Evolutionary conservation across 805 yeast genomes (phyloP).

Genomic region (Sungouiella blattae): DNA sequence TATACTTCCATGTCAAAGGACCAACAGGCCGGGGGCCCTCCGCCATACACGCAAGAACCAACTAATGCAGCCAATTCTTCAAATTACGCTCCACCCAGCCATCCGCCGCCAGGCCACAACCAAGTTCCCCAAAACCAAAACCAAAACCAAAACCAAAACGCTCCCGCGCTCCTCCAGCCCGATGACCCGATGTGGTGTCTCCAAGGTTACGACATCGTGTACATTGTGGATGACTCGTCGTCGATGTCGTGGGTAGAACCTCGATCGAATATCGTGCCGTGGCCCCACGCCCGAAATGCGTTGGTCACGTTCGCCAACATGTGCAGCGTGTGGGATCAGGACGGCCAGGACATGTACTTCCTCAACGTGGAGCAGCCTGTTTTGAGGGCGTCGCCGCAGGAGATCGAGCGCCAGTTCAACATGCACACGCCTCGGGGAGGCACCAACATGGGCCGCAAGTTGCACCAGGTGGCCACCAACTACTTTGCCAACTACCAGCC

Average conservation of each 20-base stretch:
- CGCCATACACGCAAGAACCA: too few species aligned
- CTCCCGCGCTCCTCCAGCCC: background rate
- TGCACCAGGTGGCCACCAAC: constrained; percentile 7
- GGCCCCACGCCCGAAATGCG: constrained; percentile 13
- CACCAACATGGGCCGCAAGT: constrained; percentile 14
- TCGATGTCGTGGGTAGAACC: constrained; percentile 13
- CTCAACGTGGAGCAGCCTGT: constrained; percentile 6
- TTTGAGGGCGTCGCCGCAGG: constrained; percentile 7
- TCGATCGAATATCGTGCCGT: constrained; percentile 11
- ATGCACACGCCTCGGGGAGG: constrained; percentile 9
- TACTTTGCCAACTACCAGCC: constrained; percentile 11
- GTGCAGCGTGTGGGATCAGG: constrained; percentile 14
- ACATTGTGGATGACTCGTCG: constrained; percentile 14
- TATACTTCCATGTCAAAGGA: too few species aligned
- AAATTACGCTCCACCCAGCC: too few species aligned
- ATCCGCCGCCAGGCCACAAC: too few species aligned
- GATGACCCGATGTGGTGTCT: constrained; percentile 8
- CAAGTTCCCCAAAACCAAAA: too few species aligned
- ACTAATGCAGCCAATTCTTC: too few species aligned
- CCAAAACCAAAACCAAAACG: background rate
- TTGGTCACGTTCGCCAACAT: constrained; percentile 10
- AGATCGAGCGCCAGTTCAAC: constrained; percentile 9
- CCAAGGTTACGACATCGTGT: constrained; percentile 13
- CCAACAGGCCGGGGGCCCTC: too few species aligned
- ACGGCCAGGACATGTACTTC: constrained; percentile 15